Base-by-base conservation (phyloP, 2,329 filamentous ascomycete genomes). In the Ceratocystis albifundus region DNA sequence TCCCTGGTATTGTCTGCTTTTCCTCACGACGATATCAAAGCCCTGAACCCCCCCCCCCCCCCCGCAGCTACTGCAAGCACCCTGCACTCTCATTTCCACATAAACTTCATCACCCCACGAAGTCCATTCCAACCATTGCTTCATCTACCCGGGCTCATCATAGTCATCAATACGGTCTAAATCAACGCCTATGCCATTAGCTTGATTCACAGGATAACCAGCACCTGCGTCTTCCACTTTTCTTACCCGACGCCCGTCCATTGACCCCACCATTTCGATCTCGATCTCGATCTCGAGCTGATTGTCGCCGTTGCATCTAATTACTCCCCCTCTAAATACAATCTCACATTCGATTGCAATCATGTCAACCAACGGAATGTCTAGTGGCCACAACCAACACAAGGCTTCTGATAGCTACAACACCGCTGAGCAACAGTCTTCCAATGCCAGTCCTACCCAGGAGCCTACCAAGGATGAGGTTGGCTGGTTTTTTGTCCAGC, bases 401-500 rank as follows among this genome's bases (percentile, higher is more conserved):
- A 22, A 30, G 32, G 69, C 69, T 68, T 67, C 72, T 69, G 68
- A 75, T 68, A 71, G 74, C 65, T 68, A 75, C 62, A 72, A 73
- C 68, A 75, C 75, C 66, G 71, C 67, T 50, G 72, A 72, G 66
- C 55, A 59, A n/a, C 55, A 59, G 55, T 59, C 55, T 36, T 59
- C 55, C 28, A 59, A 59, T 36, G 55, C 55, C 55, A 78, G 75
- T 72, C 78, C 74, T 74, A 80, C 45, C 15, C 30, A 32, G 28
- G 53, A 82, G 71, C 77, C 85, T 50, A 80, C 82, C 72, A 96
- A 96, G 80, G 91, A 96, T 76, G 90, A 97, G 80, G 91, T 99
- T 71, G 94, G 91, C 77, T 99, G 94, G 94, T 97, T 93, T 80
- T 99, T 99, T 72, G 94, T 99, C 68, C 92, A 97, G 83, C 91